Evolutionary conservation across 192 early-diverging fungal species (phyloP), one percentile per base, ranked within the genome.

Genomic region (Coemansia asiatica): DNA sequence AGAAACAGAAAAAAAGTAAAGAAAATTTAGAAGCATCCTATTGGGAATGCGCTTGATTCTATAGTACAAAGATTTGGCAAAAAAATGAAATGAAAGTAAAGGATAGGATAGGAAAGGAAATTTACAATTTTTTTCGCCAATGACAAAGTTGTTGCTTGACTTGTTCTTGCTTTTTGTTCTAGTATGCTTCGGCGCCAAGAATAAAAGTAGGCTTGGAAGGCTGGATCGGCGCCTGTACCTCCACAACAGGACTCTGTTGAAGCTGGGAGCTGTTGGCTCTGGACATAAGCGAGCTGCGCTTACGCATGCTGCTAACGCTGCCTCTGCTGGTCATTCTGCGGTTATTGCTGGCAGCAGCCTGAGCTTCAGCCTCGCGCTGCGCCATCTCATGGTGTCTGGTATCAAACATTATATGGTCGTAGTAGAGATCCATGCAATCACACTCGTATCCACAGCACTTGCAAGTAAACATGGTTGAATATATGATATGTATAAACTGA

Each of bases 331-430:
- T 67, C 63, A 57, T 60, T 3, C 67, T 46, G 8, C 38, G 64
- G 1, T 65, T n/a, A 26, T 54, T 48, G 16, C 26, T 58, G 15
- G 31, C 56, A 9, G 56, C 56, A 1, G 67, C 65, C 29, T 53
- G 27, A 10, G 61, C 61, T 21, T 22, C 40, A 8, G 62, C 72
- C n/a, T 67, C 67, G 60, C 67, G 63, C 22, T 61, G 62, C 0
- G 65, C 74, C 60, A 76, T 76, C 53, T 76, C 74, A 19, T 57
- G 66, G 53, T 81, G 79, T 25, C 60, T 53, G 56, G 33, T 40
- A 67, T 81, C 79, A 44, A 81, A 81, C 74, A 81, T 81, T n/a
- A 81, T 60, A 36, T 81, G 79, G 63, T 81, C 79, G 61, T 76
- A 81, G 50, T 73, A 81, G 28, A 81, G 64, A 36, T 81, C 79